A percentile compares a stretch with the other conserved stretches of the same genome.
Evolutionary conservation across 805 yeast species (phyloP).

Genomic region (Cyberlindnera subsufficiens): DNA sequence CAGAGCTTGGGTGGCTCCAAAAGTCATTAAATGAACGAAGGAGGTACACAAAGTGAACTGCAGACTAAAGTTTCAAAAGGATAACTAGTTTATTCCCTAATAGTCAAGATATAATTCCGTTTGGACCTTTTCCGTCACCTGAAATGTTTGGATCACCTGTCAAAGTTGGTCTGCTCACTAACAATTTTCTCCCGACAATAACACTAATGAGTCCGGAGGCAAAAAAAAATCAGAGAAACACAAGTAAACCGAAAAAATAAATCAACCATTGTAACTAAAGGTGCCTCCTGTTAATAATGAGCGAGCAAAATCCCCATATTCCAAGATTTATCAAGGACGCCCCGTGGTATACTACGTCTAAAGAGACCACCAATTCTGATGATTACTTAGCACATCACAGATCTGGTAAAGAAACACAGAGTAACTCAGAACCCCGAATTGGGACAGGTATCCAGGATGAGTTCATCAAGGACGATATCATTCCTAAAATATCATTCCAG

Average conservation of each 20-base stretch:
- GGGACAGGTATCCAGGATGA: constrained; percentile 56
- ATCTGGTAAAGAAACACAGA: constrained; percentile 20
- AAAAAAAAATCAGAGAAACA: no score
- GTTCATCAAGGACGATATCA: constrained; percentile 18
- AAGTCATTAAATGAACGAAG: no score
- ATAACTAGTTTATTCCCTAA: no score
- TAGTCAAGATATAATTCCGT: no score
- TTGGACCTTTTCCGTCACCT: no score
- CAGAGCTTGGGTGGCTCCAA: no score
- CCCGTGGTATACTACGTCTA: constrained; percentile 34
- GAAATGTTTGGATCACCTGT: no score
- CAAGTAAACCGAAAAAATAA: neutral
- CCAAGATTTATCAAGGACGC: constrained; percentile 34
- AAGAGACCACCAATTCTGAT: constrained; percentile 9
- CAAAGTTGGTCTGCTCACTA: no score
- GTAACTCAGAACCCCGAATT: constrained; percentile 41
- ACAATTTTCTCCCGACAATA: no score
- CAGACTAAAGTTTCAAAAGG: no score
- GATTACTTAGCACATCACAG: constrained; percentile 60
- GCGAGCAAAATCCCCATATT: constrained; percentile 28
- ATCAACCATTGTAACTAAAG: neutral
- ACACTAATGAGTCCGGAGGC: no score
- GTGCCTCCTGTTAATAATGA: neutral
- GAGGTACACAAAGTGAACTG: no score
- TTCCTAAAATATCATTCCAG: neutral